phyloP scores from a whole-genome alignment of 257 asterid species.

The Solanum appendiculatum region DNA sequence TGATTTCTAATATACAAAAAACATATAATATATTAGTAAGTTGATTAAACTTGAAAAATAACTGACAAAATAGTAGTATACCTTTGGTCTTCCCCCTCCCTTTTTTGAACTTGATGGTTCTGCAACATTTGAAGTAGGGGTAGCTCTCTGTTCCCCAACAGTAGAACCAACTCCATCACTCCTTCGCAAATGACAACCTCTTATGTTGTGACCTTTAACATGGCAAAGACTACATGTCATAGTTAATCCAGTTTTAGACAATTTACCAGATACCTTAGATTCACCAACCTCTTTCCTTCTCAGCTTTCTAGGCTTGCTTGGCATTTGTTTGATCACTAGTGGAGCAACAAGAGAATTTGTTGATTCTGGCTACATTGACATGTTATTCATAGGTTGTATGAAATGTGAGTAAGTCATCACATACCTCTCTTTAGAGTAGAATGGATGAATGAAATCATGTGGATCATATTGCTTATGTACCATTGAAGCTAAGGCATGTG shows the following conservation, averaged over 20 bases:
- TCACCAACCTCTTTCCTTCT: neutral
- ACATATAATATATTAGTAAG: neutral
- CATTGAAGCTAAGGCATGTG: neutral
- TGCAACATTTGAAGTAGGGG: neutral
- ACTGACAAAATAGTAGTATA: neutral
- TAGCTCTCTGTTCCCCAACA: neutral
- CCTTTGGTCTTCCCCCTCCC: neutral
- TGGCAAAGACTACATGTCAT: neutral
- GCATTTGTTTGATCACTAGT: neutral
- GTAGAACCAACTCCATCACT: neutral
- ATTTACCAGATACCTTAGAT: neutral
- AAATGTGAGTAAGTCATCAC: neutral
- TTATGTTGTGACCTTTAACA: neutral
- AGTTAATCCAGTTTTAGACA: neutral
- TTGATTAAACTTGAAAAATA: neutral
- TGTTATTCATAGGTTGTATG: neutral
- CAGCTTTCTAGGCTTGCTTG: neutral
- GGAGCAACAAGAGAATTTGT: neutral
- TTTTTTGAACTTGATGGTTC: neutral
- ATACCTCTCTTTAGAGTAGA: neutral
- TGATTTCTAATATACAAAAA: no score
- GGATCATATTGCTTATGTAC: neutral
- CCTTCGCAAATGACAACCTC: neutral
- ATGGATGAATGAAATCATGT: neutral
- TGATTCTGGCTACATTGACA: neutral